A percentile compares a stretch with the other conserved stretches of the same genome.
These are phyloP conservation scores for Sphagnum fallax DNA, from an alignment of 228 moss, liverwort and hornwort genomes.

Conservation along the genomic window DNA sequence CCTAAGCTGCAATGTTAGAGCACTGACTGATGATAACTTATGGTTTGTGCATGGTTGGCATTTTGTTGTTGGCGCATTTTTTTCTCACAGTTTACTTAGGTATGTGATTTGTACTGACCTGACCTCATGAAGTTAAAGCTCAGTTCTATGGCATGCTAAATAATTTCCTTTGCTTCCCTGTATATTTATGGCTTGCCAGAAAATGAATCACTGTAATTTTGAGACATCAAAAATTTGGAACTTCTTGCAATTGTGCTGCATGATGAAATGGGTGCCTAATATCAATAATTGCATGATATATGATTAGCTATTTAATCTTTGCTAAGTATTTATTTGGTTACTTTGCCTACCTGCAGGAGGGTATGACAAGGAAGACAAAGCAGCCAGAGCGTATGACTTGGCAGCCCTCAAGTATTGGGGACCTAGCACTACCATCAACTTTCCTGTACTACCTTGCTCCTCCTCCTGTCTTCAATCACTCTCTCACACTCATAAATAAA, in stretches of 20 bases:
- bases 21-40: neutral
- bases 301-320: too few relatives aligned
- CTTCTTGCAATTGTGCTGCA: too few relatives aligned
- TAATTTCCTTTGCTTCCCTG: neutral
- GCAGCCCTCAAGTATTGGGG: constrained; percentile 99
- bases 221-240: too few relatives aligned
- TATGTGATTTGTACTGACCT: constrained; percentile 3
- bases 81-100: constrained; percentile 59
- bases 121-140: neutral
- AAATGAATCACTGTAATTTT: neutral
- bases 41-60: constrained; percentile 22
- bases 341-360: constrained; percentile 40
- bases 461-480: neutral
- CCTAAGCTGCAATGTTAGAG: too few relatives aligned
- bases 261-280: too few relatives aligned
- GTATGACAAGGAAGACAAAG: constrained; percentile 98
- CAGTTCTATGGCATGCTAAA: neutral
- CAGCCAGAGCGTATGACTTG: constrained; percentile 94
- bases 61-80: constrained; percentile 9
- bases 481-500: too few relatives aligned
- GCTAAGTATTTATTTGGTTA: too few relatives aligned
- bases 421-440: constrained; percentile 94
- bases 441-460: constrained; percentile 49
- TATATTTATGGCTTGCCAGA: neutral
- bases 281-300: too few relatives aligned